Base-by-base conservation (phyloP, 495 filamentous ascomycete species). In the Lasiosphaeria miniovina region DNA sequence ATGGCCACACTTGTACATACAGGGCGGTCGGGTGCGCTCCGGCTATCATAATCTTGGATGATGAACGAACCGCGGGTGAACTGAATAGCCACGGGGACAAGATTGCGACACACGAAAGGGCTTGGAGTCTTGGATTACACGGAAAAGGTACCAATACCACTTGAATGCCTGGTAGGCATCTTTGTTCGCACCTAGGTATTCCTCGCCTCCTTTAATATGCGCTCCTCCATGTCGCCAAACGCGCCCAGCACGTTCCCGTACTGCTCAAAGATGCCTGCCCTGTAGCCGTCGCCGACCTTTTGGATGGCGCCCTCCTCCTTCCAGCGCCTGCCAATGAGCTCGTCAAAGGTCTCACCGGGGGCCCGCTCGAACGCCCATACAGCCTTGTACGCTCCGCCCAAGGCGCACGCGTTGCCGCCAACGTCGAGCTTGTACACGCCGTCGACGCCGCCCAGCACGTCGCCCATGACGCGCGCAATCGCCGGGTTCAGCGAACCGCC, bases 371-470 rank as follows among this genome's bases (percentile, higher is more conserved):
- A 77, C 1, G 87, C 90, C 94, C 94, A 98, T 0, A 93, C 87
- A 52, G 94, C 93, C 75, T 96, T 96, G 71, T 98, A 96, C n/a
- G 93, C 94, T 15, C 91, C 91, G 10, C 93, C 94, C 8, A 98
- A 73, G 17, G 93, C 94, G 73, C 94, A 98, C 35, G 94, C 93
- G 74, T 96, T 96, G 6, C 92, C 90, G n/a, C 93, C 92, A 31
- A 97, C 88, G 71, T 98, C 93, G 3, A 98, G 82, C 74, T 86
- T 86, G 68, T 90, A 98, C 15, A 98, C 89, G 8, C 94, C 94
- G 55, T 98, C 94, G 4, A 78, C 79, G 6, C 91, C 90, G 31
- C 94, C 94, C 3, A 98, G 83, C 7, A 97, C 90, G 67, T 96
- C 86, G 11, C 90, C 94, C 6, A 90, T 83, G 32, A 91, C 78